A percentile compares a stretch with the other conserved stretches of the same genome.
Conservation (phyloP, 2,329 filamentous ascomycete genomes). For the Sporothrix sp. region DNA sequence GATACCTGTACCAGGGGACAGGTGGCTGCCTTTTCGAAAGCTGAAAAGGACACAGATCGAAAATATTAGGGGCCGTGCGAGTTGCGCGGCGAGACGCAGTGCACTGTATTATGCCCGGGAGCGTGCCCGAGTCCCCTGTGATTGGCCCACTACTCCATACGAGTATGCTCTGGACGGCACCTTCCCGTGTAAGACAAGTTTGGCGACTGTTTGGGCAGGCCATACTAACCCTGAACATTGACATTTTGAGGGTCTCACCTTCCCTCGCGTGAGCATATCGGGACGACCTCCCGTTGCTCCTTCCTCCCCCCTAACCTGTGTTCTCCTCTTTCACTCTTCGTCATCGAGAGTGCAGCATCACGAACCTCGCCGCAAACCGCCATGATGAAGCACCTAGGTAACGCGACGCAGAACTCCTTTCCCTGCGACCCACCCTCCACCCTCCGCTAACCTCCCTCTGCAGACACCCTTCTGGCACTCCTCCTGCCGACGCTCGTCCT, state of each 20-base stretch:
- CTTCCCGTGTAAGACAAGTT: conserved; percentile 9
- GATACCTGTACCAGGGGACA: no score
- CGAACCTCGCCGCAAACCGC: background rate
- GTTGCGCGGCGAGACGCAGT: no score
- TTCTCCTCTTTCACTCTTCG: background rate
- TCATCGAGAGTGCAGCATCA: background rate
- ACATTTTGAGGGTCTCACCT: background rate
- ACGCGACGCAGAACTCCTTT: background rate
- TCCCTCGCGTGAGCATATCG: background rate
- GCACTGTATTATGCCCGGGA: no score
- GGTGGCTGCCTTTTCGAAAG: no score
- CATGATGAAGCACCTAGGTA: background rate
- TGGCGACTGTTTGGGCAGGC: conserved; percentile 3
- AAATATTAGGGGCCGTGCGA: no score
- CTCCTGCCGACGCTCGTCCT: conserved; percentile 54
- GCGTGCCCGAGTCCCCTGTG: background rate
- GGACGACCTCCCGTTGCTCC: background rate
- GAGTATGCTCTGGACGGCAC: background rate
- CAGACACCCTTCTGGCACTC: conserved; percentile 41
- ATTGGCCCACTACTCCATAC: background rate
- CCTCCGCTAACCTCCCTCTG: background rate
- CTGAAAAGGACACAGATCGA: no score
- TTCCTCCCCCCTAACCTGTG: background rate
- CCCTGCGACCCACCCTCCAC: no score
- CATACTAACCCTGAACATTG: no score